Evolutionary conservation across 352 stramenopile genomes (phyloP).

Genomic region (Phytophthora pluvialis): DNA sequence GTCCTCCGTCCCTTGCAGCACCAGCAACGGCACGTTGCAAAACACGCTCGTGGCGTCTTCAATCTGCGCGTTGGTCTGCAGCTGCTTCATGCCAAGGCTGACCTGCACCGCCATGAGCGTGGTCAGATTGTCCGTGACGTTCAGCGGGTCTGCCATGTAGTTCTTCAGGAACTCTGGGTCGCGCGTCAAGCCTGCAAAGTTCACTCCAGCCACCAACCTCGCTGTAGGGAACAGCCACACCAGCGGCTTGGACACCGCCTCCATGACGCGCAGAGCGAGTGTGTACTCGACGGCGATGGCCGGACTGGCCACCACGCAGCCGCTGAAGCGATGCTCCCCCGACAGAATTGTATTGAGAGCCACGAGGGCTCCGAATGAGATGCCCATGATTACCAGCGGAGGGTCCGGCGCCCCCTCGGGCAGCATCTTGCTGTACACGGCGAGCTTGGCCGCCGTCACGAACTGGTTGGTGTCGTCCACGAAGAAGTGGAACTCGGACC

Average conservation of each 20-base stretch:
- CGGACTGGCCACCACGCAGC: constrained; percentile 57
- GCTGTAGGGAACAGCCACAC: constrained; percentile 51
- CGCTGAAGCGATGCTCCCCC: constrained; percentile 48
- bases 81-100: constrained; percentile 39
- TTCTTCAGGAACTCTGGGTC: constrained; percentile 54
- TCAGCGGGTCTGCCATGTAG: constrained; percentile 63
- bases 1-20: constrained; percentile 56
- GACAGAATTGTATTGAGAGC: constrained; percentile 63
- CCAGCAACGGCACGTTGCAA: constrained; percentile 36
- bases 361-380: constrained; percentile 73
- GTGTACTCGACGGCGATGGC: constrained; percentile 72
- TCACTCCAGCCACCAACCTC: constrained; percentile 61
- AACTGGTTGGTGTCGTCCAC: constrained; percentile 79
- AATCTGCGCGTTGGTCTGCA: constrained; percentile 42
- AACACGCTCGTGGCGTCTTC: constrained; percentile 37
- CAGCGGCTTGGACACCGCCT: constrained; percentile 46
- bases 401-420: constrained; percentile 18
- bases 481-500: constrained; percentile 64
- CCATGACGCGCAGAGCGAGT: constrained; percentile 48
- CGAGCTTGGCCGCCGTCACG: constrained; percentile 46
- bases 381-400: constrained; percentile 66
- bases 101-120: constrained; percentile 52
- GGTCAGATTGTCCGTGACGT: constrained; percentile 50
- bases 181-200: constrained; percentile 40
- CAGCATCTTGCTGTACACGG: constrained; percentile 46